phyloP scores from a whole-genome alignment of 345 rosid genomes.

The Aurinia saxatilis region DNA sequence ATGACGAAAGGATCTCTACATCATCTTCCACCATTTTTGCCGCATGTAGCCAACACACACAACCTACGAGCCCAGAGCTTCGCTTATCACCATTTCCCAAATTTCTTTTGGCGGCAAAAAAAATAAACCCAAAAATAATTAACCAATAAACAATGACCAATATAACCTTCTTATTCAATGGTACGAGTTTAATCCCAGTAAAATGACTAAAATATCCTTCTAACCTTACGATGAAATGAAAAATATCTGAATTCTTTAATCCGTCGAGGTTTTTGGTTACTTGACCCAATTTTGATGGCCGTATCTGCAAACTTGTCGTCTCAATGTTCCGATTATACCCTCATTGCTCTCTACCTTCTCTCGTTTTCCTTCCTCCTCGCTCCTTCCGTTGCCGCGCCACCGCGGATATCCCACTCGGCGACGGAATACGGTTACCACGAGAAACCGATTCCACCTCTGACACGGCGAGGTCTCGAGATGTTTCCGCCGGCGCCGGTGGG shows the following conservation, averaged over 20 bases:
- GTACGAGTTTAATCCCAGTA: too few species aligned
- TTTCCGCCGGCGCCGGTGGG: conserved; percentile 38
- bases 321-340: conserved; percentile 58
- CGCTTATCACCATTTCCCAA: conserved; percentile 2
- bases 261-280: conserved; percentile 8
- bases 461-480: conserved; percentile 40
- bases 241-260: neutral
- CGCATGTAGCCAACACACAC: neutral
- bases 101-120: conserved; percentile 28
- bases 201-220: neutral
- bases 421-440: conserved; percentile 40
- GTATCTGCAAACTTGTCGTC: conserved; percentile 24
- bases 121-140: neutral
- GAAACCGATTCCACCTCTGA: conserved; percentile 32
- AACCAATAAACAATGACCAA: neutral
- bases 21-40: conserved; percentile 37
- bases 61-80: conserved; percentile 22
- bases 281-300: conserved; percentile 22
- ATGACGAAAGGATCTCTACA: conserved; percentile 32
- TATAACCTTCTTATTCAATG: too few species aligned
- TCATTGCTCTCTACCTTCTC: conserved; percentile 36
- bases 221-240: neutral
- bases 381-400: conserved; percentile 61
- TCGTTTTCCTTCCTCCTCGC: conserved; percentile 28
- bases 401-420: conserved; percentile 46